Percentiles rank a stretch among this genome's conserved stretches.
These are phyloP conservation scores for Kazachstania martiniae DNA, from an alignment of 805 yeast genomes.

Conservation along the genomic window DNA sequence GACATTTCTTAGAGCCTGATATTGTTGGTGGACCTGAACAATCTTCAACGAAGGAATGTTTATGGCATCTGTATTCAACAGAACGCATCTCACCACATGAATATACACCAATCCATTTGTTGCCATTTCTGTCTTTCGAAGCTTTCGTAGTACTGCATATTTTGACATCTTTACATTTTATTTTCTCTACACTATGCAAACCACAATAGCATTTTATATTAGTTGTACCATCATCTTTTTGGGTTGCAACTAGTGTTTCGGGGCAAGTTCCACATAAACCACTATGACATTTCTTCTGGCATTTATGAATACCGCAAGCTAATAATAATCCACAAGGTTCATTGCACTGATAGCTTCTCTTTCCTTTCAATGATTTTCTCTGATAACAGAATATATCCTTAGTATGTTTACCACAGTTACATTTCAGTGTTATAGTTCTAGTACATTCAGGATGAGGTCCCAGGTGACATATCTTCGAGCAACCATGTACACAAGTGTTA, in stretches of 20 bases:
- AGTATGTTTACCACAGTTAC: constrained; percentile 62
- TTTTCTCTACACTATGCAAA: constrained; percentile 30
- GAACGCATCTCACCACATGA: constrained; percentile 37
- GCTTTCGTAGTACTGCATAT: constrained; percentile 26
- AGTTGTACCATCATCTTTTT: constrained; percentile 17
- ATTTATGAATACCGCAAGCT: constrained; percentile 65
- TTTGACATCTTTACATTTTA: constrained; percentile 33
- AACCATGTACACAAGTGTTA: constrained; percentile 60
- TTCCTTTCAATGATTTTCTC: constrained; percentile 52
- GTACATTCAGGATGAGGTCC: constrained; percentile 81
- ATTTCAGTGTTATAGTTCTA: constrained; percentile 56
- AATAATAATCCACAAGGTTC: constrained; percentile 47
- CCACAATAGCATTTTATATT: constrained; percentile 86
- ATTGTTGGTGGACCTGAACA: constrained; percentile 25
- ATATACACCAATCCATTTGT: constrained; percentile 42
- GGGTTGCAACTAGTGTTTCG: constrained; percentile 26
- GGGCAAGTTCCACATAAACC: constrained; percentile 76
- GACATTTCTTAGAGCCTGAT: constrained; percentile 37
- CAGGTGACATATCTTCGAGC: constrained; percentile 73
- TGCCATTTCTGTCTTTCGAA: constrained; percentile 19
- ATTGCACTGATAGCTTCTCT: constrained; percentile 33
- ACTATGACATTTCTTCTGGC: constrained; percentile 56
- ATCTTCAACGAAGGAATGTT: constrained; percentile 45
- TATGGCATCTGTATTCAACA: constrained; percentile 49
- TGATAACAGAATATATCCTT: constrained; percentile 64